These are phyloP conservation scores for Hamigera avellanea DNA, from an alignment of 495 filamentous ascomycete genomes.

Conservation along the genomic window DNA sequence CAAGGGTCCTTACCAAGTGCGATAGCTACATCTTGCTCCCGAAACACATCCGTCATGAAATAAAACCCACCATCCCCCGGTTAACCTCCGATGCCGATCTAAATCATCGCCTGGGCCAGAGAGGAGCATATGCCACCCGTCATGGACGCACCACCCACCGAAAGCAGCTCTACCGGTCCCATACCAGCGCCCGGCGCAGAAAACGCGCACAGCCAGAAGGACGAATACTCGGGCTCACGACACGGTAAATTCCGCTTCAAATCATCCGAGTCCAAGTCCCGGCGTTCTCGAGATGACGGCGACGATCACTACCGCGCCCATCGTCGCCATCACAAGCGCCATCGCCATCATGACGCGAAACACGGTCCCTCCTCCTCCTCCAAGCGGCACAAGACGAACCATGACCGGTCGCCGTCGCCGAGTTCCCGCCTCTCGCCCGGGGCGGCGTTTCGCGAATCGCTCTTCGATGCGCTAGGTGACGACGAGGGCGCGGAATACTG, in stretches of 20 bases:
- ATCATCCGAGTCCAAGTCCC: constrained; percentile 22
- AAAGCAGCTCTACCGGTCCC: too few relatives aligned
- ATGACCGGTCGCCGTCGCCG: constrained; percentile 1
- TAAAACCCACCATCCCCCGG: too few relatives aligned
- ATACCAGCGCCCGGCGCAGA: neutral
- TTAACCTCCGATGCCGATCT: neutral
- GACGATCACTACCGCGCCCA: constrained; percentile 3
- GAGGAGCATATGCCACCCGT: neutral
- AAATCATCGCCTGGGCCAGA: neutral
- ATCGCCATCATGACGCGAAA: constrained; percentile 23
- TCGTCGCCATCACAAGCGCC: constrained; percentile 16
- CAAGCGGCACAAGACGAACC: constrained; percentile 2
- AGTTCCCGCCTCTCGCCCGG: constrained; percentile 37
- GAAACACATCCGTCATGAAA: too few relatives aligned
- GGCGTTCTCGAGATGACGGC: constrained; percentile 7
- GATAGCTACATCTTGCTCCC: too few relatives aligned
- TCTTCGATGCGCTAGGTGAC: constrained; percentile 97
- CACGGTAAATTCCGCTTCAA: constrained; percentile 51
- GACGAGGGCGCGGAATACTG: constrained; percentile 94
- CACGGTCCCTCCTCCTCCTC: constrained; percentile 4
- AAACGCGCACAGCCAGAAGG: neutral
- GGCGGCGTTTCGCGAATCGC: constrained; percentile 80
- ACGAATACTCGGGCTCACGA: constrained; percentile 12
- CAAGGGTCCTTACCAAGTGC: too few relatives aligned
- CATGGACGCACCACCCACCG: too few relatives aligned